These are phyloP conservation scores for Tetradesmus lagerheimii DNA, from an alignment of 139 green algal species.

Conservation along the genomic window DNA sequence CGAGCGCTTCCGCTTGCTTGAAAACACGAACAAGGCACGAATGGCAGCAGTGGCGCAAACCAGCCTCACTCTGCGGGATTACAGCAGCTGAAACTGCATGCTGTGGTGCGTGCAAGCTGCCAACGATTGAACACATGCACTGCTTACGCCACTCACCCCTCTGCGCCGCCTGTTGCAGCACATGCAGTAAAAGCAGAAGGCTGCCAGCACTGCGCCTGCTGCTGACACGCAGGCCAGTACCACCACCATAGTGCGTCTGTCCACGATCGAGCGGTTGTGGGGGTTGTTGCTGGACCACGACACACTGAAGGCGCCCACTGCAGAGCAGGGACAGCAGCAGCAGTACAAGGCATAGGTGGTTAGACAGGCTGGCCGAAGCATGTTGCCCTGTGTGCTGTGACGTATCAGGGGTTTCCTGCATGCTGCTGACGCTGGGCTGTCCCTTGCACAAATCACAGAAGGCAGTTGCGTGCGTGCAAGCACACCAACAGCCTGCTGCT, in stretches of 20 bases:
- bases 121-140: no score
- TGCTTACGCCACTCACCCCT: slow-evolving; percentile 1
- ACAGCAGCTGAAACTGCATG: background rate
- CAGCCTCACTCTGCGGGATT: no score
- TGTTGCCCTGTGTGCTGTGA: background rate
- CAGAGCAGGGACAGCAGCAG: background rate
- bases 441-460: no score
- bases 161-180: slow-evolving; percentile 41
- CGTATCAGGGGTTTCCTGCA: background rate
- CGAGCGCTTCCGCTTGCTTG: background rate
- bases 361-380: background rate
- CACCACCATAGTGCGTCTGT: slow-evolving; percentile 38
- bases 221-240: slow-evolving; percentile 27
- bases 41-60: no score
- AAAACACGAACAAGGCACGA: no score
- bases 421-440: background rate
- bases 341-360: background rate
- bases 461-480: no score
- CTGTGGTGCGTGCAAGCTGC: no score
- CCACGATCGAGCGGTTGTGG: background rate
- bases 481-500: background rate
- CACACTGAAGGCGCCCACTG: slow-evolving; percentile 34
- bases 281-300: slow-evolving; percentile 1
- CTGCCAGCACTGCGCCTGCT: slow-evolving; percentile 22
- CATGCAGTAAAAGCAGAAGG: slow-evolving; percentile 38